These are phyloP conservation scores for Vigna mungo DNA, from an alignment of 306 rosid species.

Conservation along the genomic window DNA sequence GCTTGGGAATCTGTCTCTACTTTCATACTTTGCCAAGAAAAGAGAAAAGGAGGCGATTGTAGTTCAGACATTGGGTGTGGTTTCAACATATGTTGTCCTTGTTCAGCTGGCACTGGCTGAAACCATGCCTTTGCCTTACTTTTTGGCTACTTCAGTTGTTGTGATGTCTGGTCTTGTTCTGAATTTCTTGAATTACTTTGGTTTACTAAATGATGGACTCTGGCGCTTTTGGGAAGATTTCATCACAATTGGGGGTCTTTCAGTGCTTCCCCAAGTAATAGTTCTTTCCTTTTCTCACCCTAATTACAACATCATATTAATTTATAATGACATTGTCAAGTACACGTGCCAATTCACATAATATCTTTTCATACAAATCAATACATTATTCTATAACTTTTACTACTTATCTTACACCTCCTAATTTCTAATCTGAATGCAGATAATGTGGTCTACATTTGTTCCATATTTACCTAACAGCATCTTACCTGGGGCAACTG, in stretches of 20 bases:
- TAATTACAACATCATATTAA: constrained; percentile 21
- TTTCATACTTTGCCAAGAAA: constrained; percentile 90
- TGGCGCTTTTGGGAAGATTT: constrained; percentile 88
- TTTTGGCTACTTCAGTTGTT: constrained; percentile 64
- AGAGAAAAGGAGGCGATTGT: constrained; percentile 85
- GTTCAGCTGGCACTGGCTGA: constrained; percentile 82
- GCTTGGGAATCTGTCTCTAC: constrained; percentile 86
- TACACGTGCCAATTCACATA: constrained; percentile 16
- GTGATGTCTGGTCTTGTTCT: constrained; percentile 75
- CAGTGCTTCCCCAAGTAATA: constrained; percentile 83
- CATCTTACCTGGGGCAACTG: constrained; percentile 73
- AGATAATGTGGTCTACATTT: constrained; percentile 99
- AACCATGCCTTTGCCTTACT: constrained; percentile 83
- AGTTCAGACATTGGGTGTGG: constrained; percentile 81
- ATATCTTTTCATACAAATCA: not conserved
- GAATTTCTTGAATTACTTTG: constrained; percentile 78
- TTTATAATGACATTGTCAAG: not conserved
- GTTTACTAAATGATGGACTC: constrained; percentile 63
- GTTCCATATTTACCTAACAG: constrained; percentile 86
- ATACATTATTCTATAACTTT: constrained; percentile 3
- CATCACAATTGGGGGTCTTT: constrained; percentile 86
- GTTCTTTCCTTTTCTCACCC: constrained; percentile 32
- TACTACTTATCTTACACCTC: constrained; percentile 30
- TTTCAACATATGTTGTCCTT: constrained; percentile 68
- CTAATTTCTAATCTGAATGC: constrained; percentile 41